These are phyloP conservation scores for Dichomitus squalens DNA, from an alignment of 1,284 basidiomycete species.

Conservation along the genomic window DNA sequence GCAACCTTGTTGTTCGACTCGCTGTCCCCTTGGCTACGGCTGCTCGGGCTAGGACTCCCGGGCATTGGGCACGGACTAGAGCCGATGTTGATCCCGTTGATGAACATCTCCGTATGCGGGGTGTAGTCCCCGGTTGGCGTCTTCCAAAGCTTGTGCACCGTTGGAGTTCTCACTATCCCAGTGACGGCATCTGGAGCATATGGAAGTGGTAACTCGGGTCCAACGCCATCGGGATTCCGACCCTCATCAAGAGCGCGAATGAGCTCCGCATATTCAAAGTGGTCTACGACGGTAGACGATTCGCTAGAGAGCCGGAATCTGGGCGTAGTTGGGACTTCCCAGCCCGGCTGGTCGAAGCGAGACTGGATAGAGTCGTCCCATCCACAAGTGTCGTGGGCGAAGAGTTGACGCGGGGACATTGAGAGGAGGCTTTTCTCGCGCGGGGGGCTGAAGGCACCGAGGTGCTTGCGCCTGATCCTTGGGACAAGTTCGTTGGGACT, in stretches of 20 bases:
- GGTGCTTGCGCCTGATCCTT: slow-evolving; percentile 31
- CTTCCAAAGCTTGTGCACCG: not conserved
- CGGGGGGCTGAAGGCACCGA: slow-evolving; percentile 35
- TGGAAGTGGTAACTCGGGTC: not conserved
- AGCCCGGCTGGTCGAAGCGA: slow-evolving; percentile 6
- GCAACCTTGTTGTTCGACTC: not conserved
- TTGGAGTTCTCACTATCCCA: not conserved
- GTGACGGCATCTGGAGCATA: not conserved
- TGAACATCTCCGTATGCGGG: slow-evolving; percentile 14
- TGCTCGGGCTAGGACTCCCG: slow-evolving; percentile 1
- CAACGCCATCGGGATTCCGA: not conserved
- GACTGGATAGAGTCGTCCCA: slow-evolving; percentile 7
- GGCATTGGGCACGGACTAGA: slow-evolving; percentile 7
- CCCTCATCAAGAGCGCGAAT: not conserved
- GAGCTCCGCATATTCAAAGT: slow-evolving; percentile 21
- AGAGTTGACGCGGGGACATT: slow-evolving; percentile 32
- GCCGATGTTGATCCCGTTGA: slow-evolving; percentile 5
- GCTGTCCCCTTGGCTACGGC: not conserved
- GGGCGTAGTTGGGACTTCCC: slow-evolving; percentile 19
- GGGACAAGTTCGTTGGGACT: slow-evolving; percentile 37
- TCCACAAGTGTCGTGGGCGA: slow-evolving; percentile 18
- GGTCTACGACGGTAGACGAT: slow-evolving; percentile 16
- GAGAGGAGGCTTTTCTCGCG: slow-evolving; percentile 20
- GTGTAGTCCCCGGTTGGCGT: not conserved
- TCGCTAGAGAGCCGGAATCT: slow-evolving; percentile 18